These are phyloP conservation scores for Coriolopsis trogii DNA, from an alignment of 1,284 basidiomycete species.

Conservation along the genomic window DNA sequence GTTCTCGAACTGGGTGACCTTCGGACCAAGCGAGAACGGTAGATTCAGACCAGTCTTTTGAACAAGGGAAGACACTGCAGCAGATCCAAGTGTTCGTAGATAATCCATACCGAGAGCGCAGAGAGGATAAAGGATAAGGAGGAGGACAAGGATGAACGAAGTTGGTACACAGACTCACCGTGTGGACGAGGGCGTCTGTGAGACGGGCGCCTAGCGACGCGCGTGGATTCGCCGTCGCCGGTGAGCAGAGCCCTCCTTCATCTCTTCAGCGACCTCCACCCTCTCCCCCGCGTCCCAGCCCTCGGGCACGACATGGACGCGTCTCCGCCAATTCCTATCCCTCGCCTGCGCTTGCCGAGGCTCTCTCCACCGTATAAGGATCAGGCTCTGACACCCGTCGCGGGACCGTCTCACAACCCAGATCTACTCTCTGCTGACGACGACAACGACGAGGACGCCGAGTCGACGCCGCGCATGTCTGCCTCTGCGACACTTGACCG, in stretches of 20 bases:
- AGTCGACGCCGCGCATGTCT: constrained; percentile 52
- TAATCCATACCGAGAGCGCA: constrained; percentile 81
- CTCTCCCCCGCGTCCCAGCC: constrained; percentile 10
- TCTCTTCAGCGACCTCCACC: constrained; percentile 14
- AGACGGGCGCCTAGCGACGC: constrained; percentile 6
- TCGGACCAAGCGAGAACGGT: constrained; percentile 85
- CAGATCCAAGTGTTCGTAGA: constrained; percentile 80
- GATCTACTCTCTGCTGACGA: constrained; percentile 35
- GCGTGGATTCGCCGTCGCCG: too few species aligned
- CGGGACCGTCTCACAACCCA: constrained; percentile 37
- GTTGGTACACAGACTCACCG: not conserved
- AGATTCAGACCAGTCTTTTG: constrained; percentile 90
- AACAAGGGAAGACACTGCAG: constrained; percentile 86
- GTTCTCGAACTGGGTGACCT: constrained; percentile 68
- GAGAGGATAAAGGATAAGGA: not conserved
- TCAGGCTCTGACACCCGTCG: constrained; percentile 31
- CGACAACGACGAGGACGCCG: constrained; percentile 45
- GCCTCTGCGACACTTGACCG: constrained; percentile 29
- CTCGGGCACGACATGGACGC: constrained; percentile 27
- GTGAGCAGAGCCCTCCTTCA: too few species aligned
- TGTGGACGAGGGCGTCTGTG: not conserved
- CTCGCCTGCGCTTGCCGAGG: constrained; percentile 26
- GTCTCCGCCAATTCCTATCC: constrained; percentile 21
- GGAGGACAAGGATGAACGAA: not conserved
- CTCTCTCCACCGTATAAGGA: constrained; percentile 21